Percentiles rank a stretch among this genome's conserved stretches.
Evolutionary conservation across 257 asterid genomes (phyloP).

Genomic region (Gentiana dahurica): DNA sequence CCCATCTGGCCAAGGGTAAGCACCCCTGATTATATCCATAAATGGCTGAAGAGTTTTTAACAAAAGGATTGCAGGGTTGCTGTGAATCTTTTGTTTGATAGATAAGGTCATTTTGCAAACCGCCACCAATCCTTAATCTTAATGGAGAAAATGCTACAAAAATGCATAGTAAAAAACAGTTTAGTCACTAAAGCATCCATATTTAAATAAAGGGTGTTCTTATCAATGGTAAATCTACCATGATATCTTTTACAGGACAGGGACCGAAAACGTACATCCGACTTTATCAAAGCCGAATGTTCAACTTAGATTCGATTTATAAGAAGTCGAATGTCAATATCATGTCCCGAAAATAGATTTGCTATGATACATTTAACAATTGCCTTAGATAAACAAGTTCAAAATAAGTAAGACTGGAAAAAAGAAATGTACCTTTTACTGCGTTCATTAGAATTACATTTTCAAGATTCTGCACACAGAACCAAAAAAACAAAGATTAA

Average conservation of each 20-base stretch:
- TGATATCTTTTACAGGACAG: too few relatives aligned
- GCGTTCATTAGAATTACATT: constrained; percentile 56
- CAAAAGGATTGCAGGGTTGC: constrained; percentile 46
- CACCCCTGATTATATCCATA: constrained; percentile 55
- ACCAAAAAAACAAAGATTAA: constrained; percentile 4
- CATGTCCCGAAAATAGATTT: too few relatives aligned
- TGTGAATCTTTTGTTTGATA: constrained; percentile 46
- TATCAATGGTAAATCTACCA: too few relatives aligned
- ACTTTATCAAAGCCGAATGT: too few relatives aligned
- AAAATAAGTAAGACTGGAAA: neutral
- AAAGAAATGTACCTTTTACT: constrained; percentile 42
- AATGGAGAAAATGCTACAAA: constrained; percentile 72
- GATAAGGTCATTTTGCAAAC: constrained; percentile 65
- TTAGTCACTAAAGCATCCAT: constrained; percentile 9
- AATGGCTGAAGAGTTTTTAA: constrained; percentile 33
- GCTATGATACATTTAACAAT: too few relatives aligned
- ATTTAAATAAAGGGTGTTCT: neutral
- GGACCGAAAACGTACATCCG: too few relatives aligned
- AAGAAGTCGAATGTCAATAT: too few relatives aligned
- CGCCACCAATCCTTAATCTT: constrained; percentile 83
- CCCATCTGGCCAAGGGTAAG: constrained; percentile 78
- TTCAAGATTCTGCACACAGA: constrained; percentile 62
- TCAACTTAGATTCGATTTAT: too few relatives aligned
- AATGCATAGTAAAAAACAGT: neutral
- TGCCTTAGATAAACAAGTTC: too few relatives aligned